phyloP scores from a whole-genome alignment of 805 yeast genomes.

The Lachancea lanzarotensis region DNA sequence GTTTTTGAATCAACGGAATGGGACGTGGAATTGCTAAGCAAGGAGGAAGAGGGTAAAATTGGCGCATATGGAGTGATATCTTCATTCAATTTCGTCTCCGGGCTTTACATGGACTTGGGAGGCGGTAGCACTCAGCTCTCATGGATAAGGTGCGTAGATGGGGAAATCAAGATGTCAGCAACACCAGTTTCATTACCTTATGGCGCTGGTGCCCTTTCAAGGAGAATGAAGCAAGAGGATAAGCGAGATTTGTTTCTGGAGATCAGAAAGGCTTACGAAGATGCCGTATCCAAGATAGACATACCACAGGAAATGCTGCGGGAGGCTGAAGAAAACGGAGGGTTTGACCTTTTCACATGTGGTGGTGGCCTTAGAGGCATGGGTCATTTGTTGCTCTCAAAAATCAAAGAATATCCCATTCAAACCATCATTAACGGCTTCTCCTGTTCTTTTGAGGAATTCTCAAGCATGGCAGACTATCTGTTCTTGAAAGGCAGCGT shows the following conservation, averaged over 20 bases:
- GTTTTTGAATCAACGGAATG: slow-evolving; percentile 57
- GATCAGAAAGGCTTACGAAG: slow-evolving; percentile 43
- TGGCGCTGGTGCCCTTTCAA: slow-evolving; percentile 64
- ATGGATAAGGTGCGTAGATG: slow-evolving; percentile 56
- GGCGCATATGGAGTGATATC: slow-evolving; percentile 74
- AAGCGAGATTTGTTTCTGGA: slow-evolving; percentile 45
- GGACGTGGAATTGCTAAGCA: slow-evolving; percentile 54
- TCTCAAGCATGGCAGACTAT: slow-evolving; percentile 45
- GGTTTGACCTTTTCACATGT: slow-evolving; percentile 57
- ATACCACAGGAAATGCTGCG: slow-evolving; percentile 46
- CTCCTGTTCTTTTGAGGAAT: slow-evolving; percentile 49
- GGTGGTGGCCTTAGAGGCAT: slow-evolving; percentile 73
- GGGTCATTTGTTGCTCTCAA: slow-evolving; percentile 52
- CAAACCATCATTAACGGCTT: slow-evolving; percentile 67
- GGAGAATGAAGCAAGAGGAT: slow-evolving; percentile 47
- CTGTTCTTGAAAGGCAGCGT: slow-evolving; percentile 43
- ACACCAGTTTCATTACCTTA: slow-evolving; percentile 62
- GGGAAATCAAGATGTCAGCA: slow-evolving; percentile 47
- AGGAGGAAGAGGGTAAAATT: slow-evolving; percentile 58
- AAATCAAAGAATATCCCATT: slow-evolving; percentile 53
- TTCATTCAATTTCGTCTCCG: slow-evolving; percentile 58
- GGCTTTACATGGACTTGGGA: slow-evolving; percentile 67
- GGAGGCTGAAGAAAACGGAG: slow-evolving; percentile 50
- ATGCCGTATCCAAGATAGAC: slow-evolving; percentile 44
- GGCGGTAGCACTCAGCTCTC: slow-evolving; percentile 66